phyloP scores from a whole-genome alignment of 192 early-diverging fungal species.

The Podila epicladia region DNA sequence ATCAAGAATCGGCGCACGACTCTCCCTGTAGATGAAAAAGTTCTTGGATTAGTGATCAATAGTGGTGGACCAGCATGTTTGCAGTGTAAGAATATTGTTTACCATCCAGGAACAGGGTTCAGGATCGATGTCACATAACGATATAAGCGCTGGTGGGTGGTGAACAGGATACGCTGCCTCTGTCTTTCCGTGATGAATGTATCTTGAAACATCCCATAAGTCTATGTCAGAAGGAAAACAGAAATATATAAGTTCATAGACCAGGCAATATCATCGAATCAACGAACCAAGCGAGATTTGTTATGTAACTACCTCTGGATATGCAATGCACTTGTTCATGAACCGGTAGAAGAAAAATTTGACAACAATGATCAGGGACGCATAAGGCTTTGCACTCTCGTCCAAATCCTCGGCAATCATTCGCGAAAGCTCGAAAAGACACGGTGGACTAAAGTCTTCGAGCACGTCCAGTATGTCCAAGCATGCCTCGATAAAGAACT shows the following conservation, averaged over 20 bases:
- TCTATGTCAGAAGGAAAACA: constrained; percentile 17
- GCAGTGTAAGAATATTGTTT: neutral
- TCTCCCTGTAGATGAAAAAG: constrained; percentile 12
- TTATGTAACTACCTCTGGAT: constrained; percentile 39
- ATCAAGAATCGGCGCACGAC: constrained; percentile 16
- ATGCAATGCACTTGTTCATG: constrained; percentile 51
- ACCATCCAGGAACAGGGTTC: constrained; percentile 52
- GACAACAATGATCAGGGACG: constrained; percentile 47
- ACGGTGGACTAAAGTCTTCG: constrained; percentile 47
- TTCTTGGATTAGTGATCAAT: neutral
- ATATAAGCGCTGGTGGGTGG: constrained; percentile 49
- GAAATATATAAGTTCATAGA: neutral
- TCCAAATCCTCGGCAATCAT: constrained; percentile 33
- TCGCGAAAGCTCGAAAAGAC: constrained; percentile 37
- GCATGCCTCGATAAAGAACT: constrained; percentile 46
- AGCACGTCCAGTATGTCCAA: constrained; percentile 43
- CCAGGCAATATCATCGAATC: neutral
- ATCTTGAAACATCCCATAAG: constrained; percentile 53
- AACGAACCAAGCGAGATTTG: neutral
- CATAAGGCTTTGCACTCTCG: constrained; percentile 29
- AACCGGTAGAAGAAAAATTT: constrained; percentile 55
- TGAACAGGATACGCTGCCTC: constrained; percentile 41
- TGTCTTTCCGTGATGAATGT: constrained; percentile 46
- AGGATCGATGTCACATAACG: constrained; percentile 46
- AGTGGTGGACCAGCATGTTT: neutral